Base-by-base conservation (phyloP, 2,329 filamentous ascomycete genomes). In the Fusarium duplospermum region DNA sequence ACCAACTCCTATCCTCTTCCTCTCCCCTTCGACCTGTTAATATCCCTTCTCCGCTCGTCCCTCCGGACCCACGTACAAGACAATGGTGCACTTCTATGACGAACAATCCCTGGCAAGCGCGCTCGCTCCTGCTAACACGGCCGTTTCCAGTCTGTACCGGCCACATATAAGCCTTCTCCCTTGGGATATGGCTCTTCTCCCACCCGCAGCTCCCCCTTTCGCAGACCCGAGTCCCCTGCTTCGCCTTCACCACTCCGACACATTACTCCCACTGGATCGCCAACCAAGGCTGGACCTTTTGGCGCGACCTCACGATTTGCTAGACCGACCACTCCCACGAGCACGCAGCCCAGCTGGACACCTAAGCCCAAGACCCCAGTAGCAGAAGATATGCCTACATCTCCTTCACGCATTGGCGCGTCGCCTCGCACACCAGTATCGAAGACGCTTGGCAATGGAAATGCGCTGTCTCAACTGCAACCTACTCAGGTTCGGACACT, bases 401-500 rank as follows among this genome's bases (percentile, higher is more conserved):
- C 75, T 35, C 75, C 75, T 76, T 85, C 78, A 74, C 83, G 74
- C 27, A 77, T 79, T 31, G 80, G 81, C 36, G 75, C 81, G n/a
- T 64, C 78, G n/a, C 70, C 80, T 6, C 79, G 81, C 29, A 77
- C 79, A 16, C 71, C 81, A 11, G 76, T 80, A 22, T 71, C 83
- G 29, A 82, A 83, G 42, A 78, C 84, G 7, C 78, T 85, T 45
- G 82, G 81, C 5, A 82, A 85, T 63, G 85, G 86, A 36, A 90
- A 88, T 76, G 87, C 91, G 16, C 85, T 95, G 52, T 91, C 92
- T 4, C 92, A 93, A 78, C 84, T 98, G 47, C 93, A 96, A 40
- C 91, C 94, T 3, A 88, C 93, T 4, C 94, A 98, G 77, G 91
- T 98, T 38, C 91, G 95, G 78, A 94, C 94, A 77, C 89, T 99